These are phyloP conservation scores for Phalaenopsis equestris DNA, from an alignment of 106 monocot genomes.

Conservation along the genomic window DNA sequence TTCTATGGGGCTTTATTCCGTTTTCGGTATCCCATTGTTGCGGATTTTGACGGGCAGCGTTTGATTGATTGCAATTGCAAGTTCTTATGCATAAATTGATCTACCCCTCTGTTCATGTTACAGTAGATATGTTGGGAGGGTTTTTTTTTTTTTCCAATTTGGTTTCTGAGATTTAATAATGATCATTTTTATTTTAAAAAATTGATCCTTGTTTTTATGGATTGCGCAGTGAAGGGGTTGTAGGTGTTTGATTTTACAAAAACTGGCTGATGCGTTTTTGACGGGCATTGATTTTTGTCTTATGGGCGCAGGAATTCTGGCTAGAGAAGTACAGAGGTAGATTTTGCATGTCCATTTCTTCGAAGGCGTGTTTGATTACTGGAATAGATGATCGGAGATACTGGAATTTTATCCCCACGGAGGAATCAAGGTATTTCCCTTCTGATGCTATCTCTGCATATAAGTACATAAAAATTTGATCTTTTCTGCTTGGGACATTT, in stretches of 20 bases:
- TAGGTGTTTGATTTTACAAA: background rate
- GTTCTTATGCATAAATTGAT: background rate
- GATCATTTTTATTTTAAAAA: too few relatives aligned
- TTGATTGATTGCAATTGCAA: background rate
- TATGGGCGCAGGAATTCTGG: constrained; percentile 38
- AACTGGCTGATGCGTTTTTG: background rate
- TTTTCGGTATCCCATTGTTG: too few relatives aligned
- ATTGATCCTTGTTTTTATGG: too few relatives aligned
- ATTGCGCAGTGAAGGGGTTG: background rate
- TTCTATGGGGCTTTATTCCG: too few relatives aligned
- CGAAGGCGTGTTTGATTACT: constrained; percentile 35
- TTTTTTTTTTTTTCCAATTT: too few relatives aligned
- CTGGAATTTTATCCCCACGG: constrained; percentile 43
- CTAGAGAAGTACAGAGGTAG: constrained; percentile 29
- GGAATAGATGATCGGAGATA: constrained; percentile 60
- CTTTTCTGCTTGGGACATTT: background rate
- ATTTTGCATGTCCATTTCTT: constrained; percentile 40
- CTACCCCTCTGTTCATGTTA: too few relatives aligned
- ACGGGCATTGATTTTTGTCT: background rate
- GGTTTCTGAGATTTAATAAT: too few relatives aligned
- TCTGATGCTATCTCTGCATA: background rate
- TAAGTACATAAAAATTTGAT: background rate
- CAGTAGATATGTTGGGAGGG: too few relatives aligned
- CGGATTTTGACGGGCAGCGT: background rate
- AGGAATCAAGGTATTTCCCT: constrained; percentile 41